Conservation (phyloP, 1,284 basidiomycete genomes). For the Gymnopus androsaceus region DNA sequence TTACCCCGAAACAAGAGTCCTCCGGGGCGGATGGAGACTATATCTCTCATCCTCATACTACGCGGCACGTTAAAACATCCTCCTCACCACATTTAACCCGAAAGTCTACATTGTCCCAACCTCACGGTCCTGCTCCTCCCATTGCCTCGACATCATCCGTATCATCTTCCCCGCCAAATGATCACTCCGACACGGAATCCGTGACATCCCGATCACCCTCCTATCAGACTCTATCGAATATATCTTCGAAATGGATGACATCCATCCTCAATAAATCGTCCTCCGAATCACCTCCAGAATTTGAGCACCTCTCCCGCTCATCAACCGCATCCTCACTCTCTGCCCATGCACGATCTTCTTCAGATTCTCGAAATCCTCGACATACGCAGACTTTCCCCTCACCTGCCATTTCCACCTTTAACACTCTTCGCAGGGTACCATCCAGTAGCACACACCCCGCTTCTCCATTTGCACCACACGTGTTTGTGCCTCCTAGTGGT, state of each 20-base stretch:
- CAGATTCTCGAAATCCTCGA: constrained; percentile 17
- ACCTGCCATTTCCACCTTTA: not conserved
- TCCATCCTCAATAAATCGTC: constrained; percentile 24
- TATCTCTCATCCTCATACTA: constrained; percentile 8
- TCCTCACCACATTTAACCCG: constrained; percentile 21
- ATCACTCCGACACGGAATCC: constrained; percentile 1
- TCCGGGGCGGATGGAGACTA: not conserved
- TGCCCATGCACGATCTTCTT: constrained; percentile 22
- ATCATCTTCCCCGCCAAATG: constrained; percentile 16
- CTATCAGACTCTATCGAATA: constrained; percentile 36
- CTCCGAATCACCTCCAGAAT: not conserved
- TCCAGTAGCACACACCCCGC: not conserved
- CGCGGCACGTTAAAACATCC: constrained; percentile 20
- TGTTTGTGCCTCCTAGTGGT: constrained; percentile 67
- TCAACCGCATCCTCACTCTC: constrained; percentile 10
- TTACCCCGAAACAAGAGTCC: constrained; percentile 22
- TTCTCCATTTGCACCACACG: constrained; percentile 59
- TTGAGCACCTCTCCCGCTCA: constrained; percentile 15
- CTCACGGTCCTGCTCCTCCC: constrained; percentile 26
- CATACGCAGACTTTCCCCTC: constrained; percentile 10
- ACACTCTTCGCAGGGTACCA: not conserved
- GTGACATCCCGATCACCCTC: constrained; percentile 29
- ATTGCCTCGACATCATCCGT: constrained; percentile 26
- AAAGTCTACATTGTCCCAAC: constrained; percentile 24
- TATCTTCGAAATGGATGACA: constrained; percentile 42